Evolutionary conservation across 257 asterid genomes (phyloP), one percentile per base, ranked within the genome.

Genomic region (Paulownia fortunei): DNA sequence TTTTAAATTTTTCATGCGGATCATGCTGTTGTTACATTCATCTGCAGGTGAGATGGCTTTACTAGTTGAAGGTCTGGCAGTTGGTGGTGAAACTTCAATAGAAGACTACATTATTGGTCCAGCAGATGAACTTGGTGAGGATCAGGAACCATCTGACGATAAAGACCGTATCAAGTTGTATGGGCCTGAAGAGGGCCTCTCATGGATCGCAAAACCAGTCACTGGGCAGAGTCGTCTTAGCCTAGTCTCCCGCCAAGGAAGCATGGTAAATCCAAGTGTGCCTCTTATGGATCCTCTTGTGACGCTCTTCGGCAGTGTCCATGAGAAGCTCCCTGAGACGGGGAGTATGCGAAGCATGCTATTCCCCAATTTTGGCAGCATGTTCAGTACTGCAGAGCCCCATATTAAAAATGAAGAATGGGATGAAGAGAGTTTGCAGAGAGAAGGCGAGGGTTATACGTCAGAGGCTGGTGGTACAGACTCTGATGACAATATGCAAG

Each of bases 21-120:
- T 72, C 67, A 0, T 77, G 59, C 69, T 72, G 13, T 73, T 34
- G 34, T 46, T 19, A 67, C 62, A 65, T 65, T 60, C 37, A 46
- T 76, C 21, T 55, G 64, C 81, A 88, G 92, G 84, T 59, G 92
- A 88, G 88, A 88, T 88, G 92, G 92, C 92, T 71, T 79, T 88
- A 74, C 81, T 88, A 73, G 90, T 88, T 59, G 92, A 88, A 80
- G 92, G 92, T 59, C 86, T 88, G 24, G 89, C 87, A 2, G 88
- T 86, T 21, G 92, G 92, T 12, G 86, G 86, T 47, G 92, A 88
- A 13, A 81, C 89, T 16, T 82, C 92, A 27, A 73, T 88, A 76
- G 92, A 88, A 81, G 90, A 88, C 77, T 88, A 86, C 82, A 86
- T 88, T 54, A 88, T 88, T 9, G 90, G 90, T 62, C 92, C 90